Percentiles rank a stretch among this genome's conserved stretches.
These are phyloP conservation scores for Hanseniaspora meyeri DNA, from an alignment of 805 yeast species.

Conservation along the genomic window DNA sequence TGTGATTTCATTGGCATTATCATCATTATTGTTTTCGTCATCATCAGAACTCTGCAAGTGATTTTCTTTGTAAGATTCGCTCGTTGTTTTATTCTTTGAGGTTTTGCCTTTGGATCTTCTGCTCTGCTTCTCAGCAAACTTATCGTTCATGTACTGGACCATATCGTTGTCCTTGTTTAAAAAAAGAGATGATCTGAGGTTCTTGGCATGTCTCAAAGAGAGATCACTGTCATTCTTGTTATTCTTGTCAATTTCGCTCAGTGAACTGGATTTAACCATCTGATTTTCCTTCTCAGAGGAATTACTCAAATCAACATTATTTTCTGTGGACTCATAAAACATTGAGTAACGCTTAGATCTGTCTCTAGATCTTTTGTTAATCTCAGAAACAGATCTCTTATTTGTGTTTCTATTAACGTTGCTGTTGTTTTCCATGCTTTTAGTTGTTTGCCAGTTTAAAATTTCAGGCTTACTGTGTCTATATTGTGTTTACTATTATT, in stretches of 20 bases:
- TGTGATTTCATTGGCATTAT: not conserved
- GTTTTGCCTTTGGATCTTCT: not conserved
- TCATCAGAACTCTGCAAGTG: not conserved
- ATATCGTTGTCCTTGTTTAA: slow-evolving; percentile 18
- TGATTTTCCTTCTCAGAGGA: not conserved
- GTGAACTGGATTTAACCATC: slow-evolving; percentile 4
- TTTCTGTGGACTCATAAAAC: slow-evolving; percentile 9
- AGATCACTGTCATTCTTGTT: slow-evolving; percentile 16
- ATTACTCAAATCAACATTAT: not conserved
- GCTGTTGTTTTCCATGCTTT: not conserved
- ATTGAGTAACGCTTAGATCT: slow-evolving; percentile 8
- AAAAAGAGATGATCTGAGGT: slow-evolving; percentile 26
- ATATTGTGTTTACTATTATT: too few relatives aligned
- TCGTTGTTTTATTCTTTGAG: not conserved
- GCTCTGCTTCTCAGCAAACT: not conserved
- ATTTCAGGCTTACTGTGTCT: too few relatives aligned
- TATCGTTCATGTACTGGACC: slow-evolving; percentile 4
- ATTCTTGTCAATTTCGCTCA: slow-evolving; percentile 1
- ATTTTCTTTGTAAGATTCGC: not conserved
- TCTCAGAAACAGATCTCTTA: not conserved
- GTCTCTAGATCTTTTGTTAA: not conserved
- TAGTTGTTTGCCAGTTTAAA: too few relatives aligned
- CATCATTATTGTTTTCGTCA: not conserved
- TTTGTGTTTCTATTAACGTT: not conserved
- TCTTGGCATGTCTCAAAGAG: slow-evolving; percentile 25